Percentiles rank a stretch among this genome's conserved stretches.
Conservation (phyloP, 1,284 basidiomycete species). For the Pascua sp. region DNA sequence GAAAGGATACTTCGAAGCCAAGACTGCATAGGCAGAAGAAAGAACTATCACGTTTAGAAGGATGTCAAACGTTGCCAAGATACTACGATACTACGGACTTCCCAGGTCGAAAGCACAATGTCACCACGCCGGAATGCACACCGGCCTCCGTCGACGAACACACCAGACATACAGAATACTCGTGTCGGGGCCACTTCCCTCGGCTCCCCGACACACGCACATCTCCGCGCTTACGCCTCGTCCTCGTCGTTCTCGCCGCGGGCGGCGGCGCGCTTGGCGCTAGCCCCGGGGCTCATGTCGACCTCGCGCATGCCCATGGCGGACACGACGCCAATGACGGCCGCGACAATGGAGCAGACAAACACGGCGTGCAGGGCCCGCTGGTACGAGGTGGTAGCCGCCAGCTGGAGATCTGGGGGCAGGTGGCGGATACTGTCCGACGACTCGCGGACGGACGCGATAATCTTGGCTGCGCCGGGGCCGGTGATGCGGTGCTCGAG, state of each 20-base stretch:
- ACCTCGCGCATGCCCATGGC: slow-evolving; percentile 39
- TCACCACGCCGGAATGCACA: too few relatives aligned
- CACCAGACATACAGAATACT: too few relatives aligned
- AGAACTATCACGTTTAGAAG: too few relatives aligned
- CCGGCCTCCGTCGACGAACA: too few relatives aligned
- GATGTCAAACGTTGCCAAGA: too few relatives aligned
- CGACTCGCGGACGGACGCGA: slow-evolving; percentile 64
- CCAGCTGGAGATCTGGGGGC: slow-evolving; percentile 58
- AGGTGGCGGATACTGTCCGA: slow-evolving; percentile 73
- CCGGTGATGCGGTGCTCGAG: slow-evolving; percentile 70
- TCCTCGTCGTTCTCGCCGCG: neutral
- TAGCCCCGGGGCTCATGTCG: slow-evolving; percentile 20
- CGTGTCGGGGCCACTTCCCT: too few relatives aligned
- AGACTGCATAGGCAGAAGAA: too few relatives aligned
- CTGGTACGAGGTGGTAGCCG: slow-evolving; percentile 77
- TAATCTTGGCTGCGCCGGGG: slow-evolving; percentile 58
- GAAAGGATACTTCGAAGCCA: too few relatives aligned
- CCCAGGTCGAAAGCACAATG: too few relatives aligned
- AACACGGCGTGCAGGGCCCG: slow-evolving; percentile 81
- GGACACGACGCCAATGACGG: slow-evolving; percentile 30
- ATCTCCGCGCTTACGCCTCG: neutral
- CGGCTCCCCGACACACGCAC: too few relatives aligned
- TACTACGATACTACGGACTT: too few relatives aligned
- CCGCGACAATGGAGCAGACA: slow-evolving; percentile 61
- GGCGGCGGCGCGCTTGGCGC: neutral